Base-by-base conservation (phyloP, 1,284 basidiomycete genomes). In the Irpex sp. region DNA sequence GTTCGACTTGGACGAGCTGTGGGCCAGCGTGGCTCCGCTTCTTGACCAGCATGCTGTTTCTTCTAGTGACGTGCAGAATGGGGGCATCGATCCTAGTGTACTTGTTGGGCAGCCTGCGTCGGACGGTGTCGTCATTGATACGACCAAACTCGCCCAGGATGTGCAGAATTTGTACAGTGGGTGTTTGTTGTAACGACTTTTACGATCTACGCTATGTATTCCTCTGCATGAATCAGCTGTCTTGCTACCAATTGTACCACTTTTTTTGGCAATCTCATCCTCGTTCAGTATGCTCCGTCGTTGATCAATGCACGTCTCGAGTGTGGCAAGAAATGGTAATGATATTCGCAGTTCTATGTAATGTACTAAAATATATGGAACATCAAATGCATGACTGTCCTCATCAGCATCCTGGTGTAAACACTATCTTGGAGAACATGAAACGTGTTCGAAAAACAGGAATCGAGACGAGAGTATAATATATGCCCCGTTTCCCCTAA, bases 401-500 rank as follows among this genome's bases (percentile, higher is more conserved):
- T 58, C 61, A 39, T 37, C 31, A 3, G 13, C 53, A 53, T 35
- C 61, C 56, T 36, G 26, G 50, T 0, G 53, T 7, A 15, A 21
- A 37, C 49, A 61, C 39, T 50, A 39, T 58, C 61, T 36, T 33
- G 50, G 39, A 57, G 6, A 33, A 53, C 1, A 19, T 8, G n/a
- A 26, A 51, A 49, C 11, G 17, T 39, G 59, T 58, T 50, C 61
- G 6, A 13, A 13, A 8, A 37, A 58, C 35, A 58, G 56, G 7
- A 31, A n/a, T 54, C 26, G 53, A 26, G 60, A 68, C 63, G 66
- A 70, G 65, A 67, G 31, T 69, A 67, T 58, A 68, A 81, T 90
- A 77, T 91, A 68, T 87, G 88, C 89, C 87, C 83, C 84, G 67
- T 87, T 91, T 91, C 88, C 88, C 89, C 88, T 90, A 88, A 69